These are phyloP conservation scores for Lichina pygmaea DNA, from an alignment of 495 filamentous ascomycete genomes.

Conservation along the genomic window DNA sequence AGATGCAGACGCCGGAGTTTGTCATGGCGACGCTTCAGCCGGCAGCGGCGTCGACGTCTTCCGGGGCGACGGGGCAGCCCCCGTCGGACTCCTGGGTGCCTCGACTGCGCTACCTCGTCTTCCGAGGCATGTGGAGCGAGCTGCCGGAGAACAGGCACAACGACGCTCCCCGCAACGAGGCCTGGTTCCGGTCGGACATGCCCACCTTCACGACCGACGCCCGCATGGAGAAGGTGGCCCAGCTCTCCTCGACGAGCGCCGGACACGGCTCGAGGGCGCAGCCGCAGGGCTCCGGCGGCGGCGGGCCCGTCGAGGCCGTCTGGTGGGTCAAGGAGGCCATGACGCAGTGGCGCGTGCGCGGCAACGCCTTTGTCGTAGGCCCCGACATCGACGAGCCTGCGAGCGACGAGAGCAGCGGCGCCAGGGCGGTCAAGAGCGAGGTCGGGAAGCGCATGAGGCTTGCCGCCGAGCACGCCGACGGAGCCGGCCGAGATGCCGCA, in stretches of 20 bases:
- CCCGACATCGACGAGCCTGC: conserved; percentile 14
- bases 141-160: conserved; percentile 44
- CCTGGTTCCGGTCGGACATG: conserved; percentile 42
- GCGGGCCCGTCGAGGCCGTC: conserved; percentile 47
- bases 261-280: conserved; percentile 13
- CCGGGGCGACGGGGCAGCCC: conserved; percentile 30
- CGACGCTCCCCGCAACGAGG: conserved; percentile 34
- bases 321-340: conserved; percentile 50
- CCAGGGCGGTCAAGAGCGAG: conserved; percentile 15
- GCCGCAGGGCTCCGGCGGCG: conserved; percentile 27
- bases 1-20: conserved; percentile 38
- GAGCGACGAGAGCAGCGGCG: conserved; percentile 17
- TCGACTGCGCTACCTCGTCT: conserved; percentile 38
- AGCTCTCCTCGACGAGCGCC: conserved; percentile 26
- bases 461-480: background rate
- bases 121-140: conserved; percentile 56
- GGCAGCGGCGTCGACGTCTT: conserved; percentile 25
- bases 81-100: conserved; percentile 19
- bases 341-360: conserved; percentile 68
- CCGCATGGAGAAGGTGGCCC: conserved; percentile 54
- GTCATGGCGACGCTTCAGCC: conserved; percentile 37
- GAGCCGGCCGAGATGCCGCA: background rate
- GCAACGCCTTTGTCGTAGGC: conserved; percentile 26
- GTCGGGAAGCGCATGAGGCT: conserved; percentile 17
- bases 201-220: conserved; percentile 67